A percentile compares a stretch with the other conserved stretches of the same genome.
Evolutionary conservation across 140 eudicot genomes (phyloP).

Genomic region (Stevia rebaudiana): DNA sequence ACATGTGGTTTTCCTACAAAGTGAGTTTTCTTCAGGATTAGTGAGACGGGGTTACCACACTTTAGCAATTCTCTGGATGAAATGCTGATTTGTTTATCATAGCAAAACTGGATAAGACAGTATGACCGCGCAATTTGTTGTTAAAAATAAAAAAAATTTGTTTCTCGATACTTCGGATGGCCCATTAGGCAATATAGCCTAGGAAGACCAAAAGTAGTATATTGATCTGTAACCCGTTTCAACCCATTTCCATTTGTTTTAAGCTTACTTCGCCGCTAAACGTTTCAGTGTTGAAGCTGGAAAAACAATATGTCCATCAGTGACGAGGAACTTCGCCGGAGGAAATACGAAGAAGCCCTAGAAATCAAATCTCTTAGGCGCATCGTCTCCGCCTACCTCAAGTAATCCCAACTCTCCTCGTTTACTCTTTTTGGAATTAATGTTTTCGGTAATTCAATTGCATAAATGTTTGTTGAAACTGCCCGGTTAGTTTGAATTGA

Average conservation of each 20-base stretch:
- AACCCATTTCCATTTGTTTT: background rate
- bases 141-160: too few relatives aligned
- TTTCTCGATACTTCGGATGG: too few relatives aligned
- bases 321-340: constrained; percentile 54
- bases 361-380: constrained; percentile 93
- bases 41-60: too few relatives aligned
- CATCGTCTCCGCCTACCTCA: constrained; percentile 84
- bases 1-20: too few relatives aligned
- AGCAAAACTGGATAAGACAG: too few relatives aligned
- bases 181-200: too few relatives aligned
- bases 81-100: too few relatives aligned
- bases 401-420: constrained; percentile 31
- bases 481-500: background rate
- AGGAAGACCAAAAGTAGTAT: too few relatives aligned
- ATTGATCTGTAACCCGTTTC: background rate
- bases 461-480: background rate
- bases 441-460: background rate
- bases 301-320: constrained; percentile 15
- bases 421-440: background rate
- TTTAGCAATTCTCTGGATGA: too few relatives aligned
- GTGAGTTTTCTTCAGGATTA: too few relatives aligned
- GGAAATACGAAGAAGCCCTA: constrained; percentile 70
- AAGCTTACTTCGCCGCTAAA: constrained; percentile 1
- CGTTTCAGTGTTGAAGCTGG: background rate
- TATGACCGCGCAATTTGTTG: too few relatives aligned